A percentile compares a stretch with the other conserved stretches of the same genome.
Evolutionary conservation across 192 early-diverging fungal genomes (phyloP).

Genomic region (Coemansia furcata): DNA sequence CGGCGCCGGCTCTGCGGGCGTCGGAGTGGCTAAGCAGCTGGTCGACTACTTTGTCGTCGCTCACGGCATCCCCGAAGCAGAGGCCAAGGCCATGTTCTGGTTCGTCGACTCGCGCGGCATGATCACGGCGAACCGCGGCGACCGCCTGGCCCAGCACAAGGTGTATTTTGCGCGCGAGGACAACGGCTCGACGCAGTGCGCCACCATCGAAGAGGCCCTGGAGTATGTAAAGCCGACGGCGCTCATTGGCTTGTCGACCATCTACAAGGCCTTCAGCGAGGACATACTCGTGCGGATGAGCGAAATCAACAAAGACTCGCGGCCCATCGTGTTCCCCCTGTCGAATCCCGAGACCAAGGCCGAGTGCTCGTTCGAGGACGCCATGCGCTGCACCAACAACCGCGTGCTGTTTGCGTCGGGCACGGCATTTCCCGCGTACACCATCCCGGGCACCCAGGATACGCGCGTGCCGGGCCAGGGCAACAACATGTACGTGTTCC

Average conservation of each 20-base stretch:
- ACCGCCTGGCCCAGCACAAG: slow-evolving; percentile 80
- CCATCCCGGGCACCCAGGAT: slow-evolving; percentile 34
- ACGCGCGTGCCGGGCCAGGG: slow-evolving; percentile 72
- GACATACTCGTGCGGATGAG: slow-evolving; percentile 74
- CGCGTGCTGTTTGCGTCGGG: slow-evolving; percentile 91
- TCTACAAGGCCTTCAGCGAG: slow-evolving; percentile 74
- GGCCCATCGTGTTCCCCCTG: slow-evolving; percentile 87
- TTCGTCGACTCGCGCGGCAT: slow-evolving; percentile 92
- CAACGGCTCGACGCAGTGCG: slow-evolving; percentile 77
- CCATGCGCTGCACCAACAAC: slow-evolving; percentile 82
- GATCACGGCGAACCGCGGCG: slow-evolving; percentile 85
- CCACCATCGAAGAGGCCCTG: slow-evolving; percentile 68
- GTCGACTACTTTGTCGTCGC: slow-evolving; percentile 76
- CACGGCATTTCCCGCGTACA: slow-evolving; percentile 84
- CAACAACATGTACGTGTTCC: slow-evolving; percentile 97
- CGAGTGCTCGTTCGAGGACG: slow-evolving; percentile 92
- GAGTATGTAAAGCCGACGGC: slow-evolving; percentile 87
- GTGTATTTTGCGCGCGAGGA: slow-evolving; percentile 84
- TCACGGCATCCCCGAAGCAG: slow-evolving; percentile 71
- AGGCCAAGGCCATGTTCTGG: slow-evolving; percentile 61
- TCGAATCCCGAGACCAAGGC: slow-evolving; percentile 86
- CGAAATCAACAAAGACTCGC: slow-evolving; percentile 55
- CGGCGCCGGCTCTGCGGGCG: slow-evolving; percentile 92
- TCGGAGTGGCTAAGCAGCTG: slow-evolving; percentile 92
- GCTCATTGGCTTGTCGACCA: slow-evolving; percentile 84